Evolutionary conservation across 768 basidiomycete genomes (phyloP), one percentile per base, ranked within the genome.

Genomic region (Trametes maxima): DNA sequence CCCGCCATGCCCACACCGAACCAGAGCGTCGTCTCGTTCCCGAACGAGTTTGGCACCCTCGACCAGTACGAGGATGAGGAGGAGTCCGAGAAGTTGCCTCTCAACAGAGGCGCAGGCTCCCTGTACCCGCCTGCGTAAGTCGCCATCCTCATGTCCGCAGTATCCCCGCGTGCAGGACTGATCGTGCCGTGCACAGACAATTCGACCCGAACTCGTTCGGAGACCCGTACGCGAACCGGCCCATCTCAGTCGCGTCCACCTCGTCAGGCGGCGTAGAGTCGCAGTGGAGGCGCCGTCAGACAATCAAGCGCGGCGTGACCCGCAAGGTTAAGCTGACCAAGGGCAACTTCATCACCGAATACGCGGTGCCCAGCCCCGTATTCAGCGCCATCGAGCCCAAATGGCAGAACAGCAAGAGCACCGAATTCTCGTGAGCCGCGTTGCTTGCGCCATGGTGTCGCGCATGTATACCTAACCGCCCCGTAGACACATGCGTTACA

Each of bases 301-400:
- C 91, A 35, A 91, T 95, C 76, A 92, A 92, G 72, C 90, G 94
- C 54, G 89, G 93, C 60, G 92, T 94, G 22, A 95, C 94, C n/a
- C 89, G 92, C 69, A 92, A 90, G 72, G 90, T 98, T 78, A 91
- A 92, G 73, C 87, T 98, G 65, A 96, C 94, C 10, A 83, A 94
- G 50, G 95, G 95, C 60, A 91, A 95, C 69, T 96, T 94, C 76
- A 90, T 96, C 74, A 83, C 87, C 35, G 95, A 97, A 68, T 94
- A 95, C 71, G 79, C 86, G 7, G 94, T 95, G 0, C 94, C 94
- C 1, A 88, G 89, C 0, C 89, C 94, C 3, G 86, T 96, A 54
- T 82, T 79, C 68, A 89, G 86, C 60, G 93, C 93, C 21, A 87
- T 93, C 37, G 94, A 97, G 74, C 75, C 81, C 39, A 90, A 89